Conservation (phyloP, 768 basidiomycete species). For the Chalciporus sphaerocephalus region DNA sequence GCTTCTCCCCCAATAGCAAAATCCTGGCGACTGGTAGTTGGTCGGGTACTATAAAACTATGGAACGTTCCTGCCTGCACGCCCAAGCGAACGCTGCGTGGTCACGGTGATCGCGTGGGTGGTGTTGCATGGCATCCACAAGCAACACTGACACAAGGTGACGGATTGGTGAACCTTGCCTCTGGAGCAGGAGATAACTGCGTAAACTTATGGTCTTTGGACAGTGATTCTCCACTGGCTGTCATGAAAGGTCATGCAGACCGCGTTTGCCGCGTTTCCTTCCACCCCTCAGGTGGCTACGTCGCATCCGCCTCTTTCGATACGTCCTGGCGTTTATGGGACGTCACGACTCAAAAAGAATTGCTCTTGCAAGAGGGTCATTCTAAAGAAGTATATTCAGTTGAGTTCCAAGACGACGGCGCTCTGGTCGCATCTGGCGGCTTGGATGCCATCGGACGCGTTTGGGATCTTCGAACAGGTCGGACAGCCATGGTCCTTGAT, state of each 20-base stretch:
- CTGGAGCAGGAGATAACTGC: constrained; percentile 83
- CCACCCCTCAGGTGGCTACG: constrained; percentile 91
- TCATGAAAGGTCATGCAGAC: constrained; percentile 82
- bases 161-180: constrained; percentile 76
- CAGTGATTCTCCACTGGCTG: constrained; percentile 83
- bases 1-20: constrained; percentile 89
- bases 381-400: constrained; percentile 94
- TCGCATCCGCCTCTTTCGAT: constrained; percentile 94
- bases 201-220: constrained; percentile 88
- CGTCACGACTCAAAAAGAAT: constrained; percentile 70
- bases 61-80: constrained; percentile 92
- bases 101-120: constrained; percentile 88
- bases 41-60: constrained; percentile 92
- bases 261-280: constrained; percentile 93
- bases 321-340: constrained; percentile 99
- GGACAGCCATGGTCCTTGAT: constrained; percentile 96
- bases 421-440: constrained; percentile 89
- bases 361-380: constrained; percentile 93
- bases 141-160: constrained; percentile 72
- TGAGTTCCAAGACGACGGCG: constrained; percentile 95
- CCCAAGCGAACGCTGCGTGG: constrained; percentile 73
- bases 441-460: constrained; percentile 95
- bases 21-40: constrained; percentile 91
- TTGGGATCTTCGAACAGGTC: constrained; percentile 93
- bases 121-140: constrained; percentile 95